phyloP scores from a whole-genome alignment of 2,329 filamentous ascomycete species.

The Microthyrium microscopicum region DNA sequence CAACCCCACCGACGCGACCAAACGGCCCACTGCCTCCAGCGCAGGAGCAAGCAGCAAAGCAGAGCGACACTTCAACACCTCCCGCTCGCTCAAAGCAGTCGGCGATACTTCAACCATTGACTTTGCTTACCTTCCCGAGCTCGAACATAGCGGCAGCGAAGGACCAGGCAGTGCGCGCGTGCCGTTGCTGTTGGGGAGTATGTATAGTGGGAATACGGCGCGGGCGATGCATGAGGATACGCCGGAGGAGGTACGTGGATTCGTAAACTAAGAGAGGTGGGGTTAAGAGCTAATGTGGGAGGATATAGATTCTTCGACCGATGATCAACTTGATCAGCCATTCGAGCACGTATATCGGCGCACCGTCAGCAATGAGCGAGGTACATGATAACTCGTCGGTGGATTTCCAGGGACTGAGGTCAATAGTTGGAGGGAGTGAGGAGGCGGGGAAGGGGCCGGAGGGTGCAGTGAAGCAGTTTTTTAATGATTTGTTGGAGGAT shows the following conservation, averaged over 20 bases:
- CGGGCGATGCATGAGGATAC: slow-evolving; percentile 2
- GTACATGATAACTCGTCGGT: slow-evolving; percentile 38
- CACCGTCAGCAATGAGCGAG: slow-evolving; percentile 39
- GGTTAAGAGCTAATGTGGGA: background rate
- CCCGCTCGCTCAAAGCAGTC: slow-evolving; percentile 36
- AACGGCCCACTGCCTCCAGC: slow-evolving; percentile 16
- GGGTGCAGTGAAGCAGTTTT: slow-evolving; percentile 27
- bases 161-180: slow-evolving; percentile 21
- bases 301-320: slow-evolving; percentile 32
- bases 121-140: slow-evolving; percentile 42
- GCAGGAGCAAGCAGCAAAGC: slow-evolving; percentile 6
- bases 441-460: slow-evolving; percentile 25
- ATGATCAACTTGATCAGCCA: slow-evolving; percentile 38
- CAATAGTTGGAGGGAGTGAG: slow-evolving; percentile 15
- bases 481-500: slow-evolving; percentile 33
- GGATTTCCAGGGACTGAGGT: slow-evolving; percentile 31
- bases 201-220: slow-evolving; percentile 12
- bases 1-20: slow-evolving; percentile 35
- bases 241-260: slow-evolving; percentile 10
- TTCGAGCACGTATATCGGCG: slow-evolving; percentile 29
- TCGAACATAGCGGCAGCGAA: slow-evolving; percentile 23
- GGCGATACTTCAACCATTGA: slow-evolving; percentile 45
- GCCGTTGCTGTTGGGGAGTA: slow-evolving; percentile 31
- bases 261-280: background rate
- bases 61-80: slow-evolving; percentile 45